These are phyloP conservation scores for Hura crepitans DNA, from an alignment of 441 rosid species.

Conservation along the genomic window DNA sequence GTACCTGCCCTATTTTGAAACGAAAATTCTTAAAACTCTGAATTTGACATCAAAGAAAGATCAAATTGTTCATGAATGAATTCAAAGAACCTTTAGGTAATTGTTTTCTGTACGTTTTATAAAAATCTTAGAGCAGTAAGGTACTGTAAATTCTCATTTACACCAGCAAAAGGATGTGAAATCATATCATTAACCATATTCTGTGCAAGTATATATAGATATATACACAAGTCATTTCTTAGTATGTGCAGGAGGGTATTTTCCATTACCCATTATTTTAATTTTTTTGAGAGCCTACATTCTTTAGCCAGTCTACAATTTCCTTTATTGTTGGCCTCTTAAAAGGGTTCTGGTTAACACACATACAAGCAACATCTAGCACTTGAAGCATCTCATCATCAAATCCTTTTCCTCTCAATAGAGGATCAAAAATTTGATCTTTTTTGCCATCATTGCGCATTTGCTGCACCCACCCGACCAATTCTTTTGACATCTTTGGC, in stretches of 20 bases:
- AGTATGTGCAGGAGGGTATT: not conserved
- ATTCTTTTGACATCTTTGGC: constrained; percentile 39
- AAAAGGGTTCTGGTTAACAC: constrained; percentile 37
- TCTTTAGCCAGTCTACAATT: constrained; percentile 35
- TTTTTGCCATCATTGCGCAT: constrained; percentile 31
- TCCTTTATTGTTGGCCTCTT: constrained; percentile 44
- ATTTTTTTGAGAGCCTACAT: constrained; percentile 20
- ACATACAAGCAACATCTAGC: constrained; percentile 34
- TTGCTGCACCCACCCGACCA: constrained; percentile 41
- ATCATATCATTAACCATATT: constrained; percentile 1
- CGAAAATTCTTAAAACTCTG: no score
- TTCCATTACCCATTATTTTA: constrained; percentile 16
- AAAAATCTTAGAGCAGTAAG: not conserved
- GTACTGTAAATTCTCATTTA: constrained; percentile 12
- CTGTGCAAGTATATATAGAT: constrained; percentile 15
- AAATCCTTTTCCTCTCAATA: constrained; percentile 29
- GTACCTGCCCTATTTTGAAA: no score
- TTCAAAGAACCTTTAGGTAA: no score
- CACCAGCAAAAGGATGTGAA: constrained; percentile 16
- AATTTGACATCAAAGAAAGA: no score
- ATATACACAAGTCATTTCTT: not conserved
- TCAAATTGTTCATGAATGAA: no score
- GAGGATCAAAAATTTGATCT: constrained; percentile 29
- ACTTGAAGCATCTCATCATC: constrained; percentile 35
- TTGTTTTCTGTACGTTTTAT: not conserved